Evolutionary conservation across 106 monocot species (phyloP), one percentile per base, ranked within the genome.

Genomic region (Dendrobium officinale): DNA sequence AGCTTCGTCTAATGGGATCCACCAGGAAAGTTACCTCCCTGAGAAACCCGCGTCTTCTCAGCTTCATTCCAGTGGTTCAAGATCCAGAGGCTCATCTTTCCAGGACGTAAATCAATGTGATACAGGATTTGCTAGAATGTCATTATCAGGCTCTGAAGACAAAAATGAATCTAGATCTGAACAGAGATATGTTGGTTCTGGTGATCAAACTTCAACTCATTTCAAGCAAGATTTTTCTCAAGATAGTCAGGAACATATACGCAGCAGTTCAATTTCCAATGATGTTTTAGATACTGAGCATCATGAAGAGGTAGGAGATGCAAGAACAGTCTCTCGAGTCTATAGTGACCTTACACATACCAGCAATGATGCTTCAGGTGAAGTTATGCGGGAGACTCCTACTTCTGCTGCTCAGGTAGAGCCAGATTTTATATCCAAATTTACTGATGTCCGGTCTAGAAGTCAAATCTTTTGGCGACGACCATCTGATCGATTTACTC

Each of bases 401-500:
- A 48, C 80, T 24, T 33, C 87, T 78, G 22, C 84, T 70, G 78
- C 84, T n/a, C 83, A 70, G 8, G 67, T 68, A 79, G 88, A 88
- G 49, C 37, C 85, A 55, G 87, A 84, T 59, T 80, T 84, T 24
- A 77, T 42, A 3, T 67, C 77, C 49, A 91, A 82, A 56, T 73
- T 85, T 37, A 42, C 58, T n/a, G 91, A 88, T 10, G 49, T 49
- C 55, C 85, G 77, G 44, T 81, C 91, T 42, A 85, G 95, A 90
- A 87, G 49, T 45, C 89, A 90, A 72, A 84, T 73, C 13, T 77
- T 84, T 37, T 85, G 88, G 91, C 70, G 83, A 17, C 88, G 90
- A 8, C 83, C 87, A 54, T 92, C 92, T 48, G 88, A 91, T 42
- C 82, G 86, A 48, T 83, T 87, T 78, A 81, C 77, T 40, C 90